Conservation (phyloP, 208 protist genomes). For the Borovskyia barvae region DNA sequence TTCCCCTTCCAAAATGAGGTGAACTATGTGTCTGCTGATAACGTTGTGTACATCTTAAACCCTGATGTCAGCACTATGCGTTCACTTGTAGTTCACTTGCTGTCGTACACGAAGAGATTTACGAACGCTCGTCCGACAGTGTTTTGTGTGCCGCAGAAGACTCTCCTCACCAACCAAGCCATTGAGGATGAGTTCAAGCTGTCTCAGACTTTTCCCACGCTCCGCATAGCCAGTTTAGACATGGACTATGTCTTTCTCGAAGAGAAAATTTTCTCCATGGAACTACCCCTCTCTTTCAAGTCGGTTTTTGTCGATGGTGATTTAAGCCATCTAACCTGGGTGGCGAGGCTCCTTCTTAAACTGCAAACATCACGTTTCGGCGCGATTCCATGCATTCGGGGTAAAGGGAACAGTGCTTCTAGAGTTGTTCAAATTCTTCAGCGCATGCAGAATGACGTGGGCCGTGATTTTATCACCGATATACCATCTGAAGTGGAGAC, state of each 20-base stretch:
- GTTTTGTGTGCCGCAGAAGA: conserved; percentile 70
- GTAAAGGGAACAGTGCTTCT: conserved; percentile 53
- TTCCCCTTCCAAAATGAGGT: conserved; percentile 41
- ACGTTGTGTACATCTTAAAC: conserved; percentile 38
- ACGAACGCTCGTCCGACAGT: conserved; percentile 42
- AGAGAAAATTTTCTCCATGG: conserved; percentile 73
- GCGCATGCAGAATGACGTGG: conserved; percentile 71
- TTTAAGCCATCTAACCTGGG: conserved; percentile 57
- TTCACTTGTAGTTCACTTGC: conserved; percentile 46
- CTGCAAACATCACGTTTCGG: conserved; percentile 75
- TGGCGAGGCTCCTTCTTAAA: conserved; percentile 80
- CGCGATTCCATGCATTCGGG: conserved; percentile 49
- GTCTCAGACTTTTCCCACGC: conserved; percentile 39
- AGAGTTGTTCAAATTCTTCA: conserved; percentile 67
- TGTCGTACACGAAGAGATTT: conserved; percentile 55
- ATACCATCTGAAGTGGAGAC: conserved; percentile 59
- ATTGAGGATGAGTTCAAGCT: conserved; percentile 73
- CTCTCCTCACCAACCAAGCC: conserved; percentile 71
- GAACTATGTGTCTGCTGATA: conserved; percentile 45
- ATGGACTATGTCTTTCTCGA: conserved; percentile 80
- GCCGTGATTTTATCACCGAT: conserved; percentile 45
- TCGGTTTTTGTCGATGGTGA: conserved; percentile 76
- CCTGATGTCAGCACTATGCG: conserved; percentile 44
- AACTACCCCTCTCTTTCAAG: conserved; percentile 64
- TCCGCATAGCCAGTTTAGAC: conserved; percentile 69